Evolutionary conservation across 345 rosid genomes (phyloP).

Genomic region (Punica granatum): DNA sequence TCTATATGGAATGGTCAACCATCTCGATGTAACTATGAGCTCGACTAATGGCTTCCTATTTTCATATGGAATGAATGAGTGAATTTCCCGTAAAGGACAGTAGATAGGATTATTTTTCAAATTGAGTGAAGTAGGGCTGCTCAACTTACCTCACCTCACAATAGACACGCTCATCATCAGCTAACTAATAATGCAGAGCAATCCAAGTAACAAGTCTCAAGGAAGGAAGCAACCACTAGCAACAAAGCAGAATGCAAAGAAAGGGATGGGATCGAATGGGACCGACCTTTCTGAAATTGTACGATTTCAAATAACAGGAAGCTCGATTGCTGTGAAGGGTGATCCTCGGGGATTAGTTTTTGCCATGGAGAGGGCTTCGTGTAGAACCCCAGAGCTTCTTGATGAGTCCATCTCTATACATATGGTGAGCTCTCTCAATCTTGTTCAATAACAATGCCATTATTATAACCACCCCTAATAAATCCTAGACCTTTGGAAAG

Average conservation of each 20-base stretch:
- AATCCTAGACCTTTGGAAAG: not conserved
- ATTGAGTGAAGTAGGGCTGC: not conserved
- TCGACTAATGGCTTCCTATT: too few species aligned
- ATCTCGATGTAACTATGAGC: not conserved
- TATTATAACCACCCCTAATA: not conserved
- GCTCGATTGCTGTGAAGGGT: slow-evolving; percentile 92
- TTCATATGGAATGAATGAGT: too few species aligned
- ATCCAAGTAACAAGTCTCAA: not conserved
- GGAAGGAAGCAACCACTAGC: not conserved
- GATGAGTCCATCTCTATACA: slow-evolving; percentile 67
- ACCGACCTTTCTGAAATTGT: slow-evolving; percentile 63
- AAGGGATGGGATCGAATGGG: not conserved
- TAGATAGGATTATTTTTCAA: not conserved
- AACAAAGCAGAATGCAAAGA: not conserved
- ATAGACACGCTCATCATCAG: not conserved
- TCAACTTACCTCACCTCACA: not conserved
- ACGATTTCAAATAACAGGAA: slow-evolving; percentile 78
- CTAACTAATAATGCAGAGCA: not conserved
- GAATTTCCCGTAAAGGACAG: not conserved
- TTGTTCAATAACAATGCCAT: slow-evolving; percentile 53
- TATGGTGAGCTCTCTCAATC: slow-evolving; percentile 83
- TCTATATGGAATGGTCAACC: not conserved
- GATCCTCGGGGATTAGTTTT: slow-evolving; percentile 68
- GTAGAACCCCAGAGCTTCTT: slow-evolving; percentile 62
- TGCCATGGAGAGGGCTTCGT: slow-evolving; percentile 72